Base-by-base conservation (phyloP, 768 basidiomycete genomes). In the Hygrocybe coccinea region DNA sequence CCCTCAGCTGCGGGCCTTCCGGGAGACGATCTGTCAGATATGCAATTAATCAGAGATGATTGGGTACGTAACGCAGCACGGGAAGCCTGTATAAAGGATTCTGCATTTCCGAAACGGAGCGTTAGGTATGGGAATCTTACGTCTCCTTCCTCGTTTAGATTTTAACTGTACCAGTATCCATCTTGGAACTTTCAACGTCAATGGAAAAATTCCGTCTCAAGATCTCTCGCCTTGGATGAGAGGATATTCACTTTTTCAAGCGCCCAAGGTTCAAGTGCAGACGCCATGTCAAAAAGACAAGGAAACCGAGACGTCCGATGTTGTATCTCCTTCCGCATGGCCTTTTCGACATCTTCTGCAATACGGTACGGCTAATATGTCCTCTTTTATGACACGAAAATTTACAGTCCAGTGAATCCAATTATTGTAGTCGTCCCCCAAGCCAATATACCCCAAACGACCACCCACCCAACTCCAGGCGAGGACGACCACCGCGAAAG, bases 121-220 rank as follows among this genome's bases (percentile, higher is more conserved):
- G 5, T 53, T 48, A 7, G n/a, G 34, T 54, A 21, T 36, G 47
- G 8, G 15, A 22, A 25, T 33, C 29, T 21, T 43, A 24, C 12
- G 12, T 21, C 14, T 2, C 29, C 24, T 15, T 15, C 19, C 11
- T 33, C 11, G 14, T 17, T 15, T 44, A 12, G 1, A 46, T 22
- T 11, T 12, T 9, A 10, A 19, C 45, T 53, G 25, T 12, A 39
- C 19, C 58, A 88, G 87, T 33, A 64, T 91, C 48, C 84, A 87
- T 5, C 56, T 87, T 15, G 89, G 90, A 19, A 89, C 87, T 0
- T 93, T 92, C 74, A 93, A 93, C 61, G 89, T 92, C 45, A 90
- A 91, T 61, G 89, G 88, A 1, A 84, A 83, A 62, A 60, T 79
- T 36, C 87, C 91, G 1, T 82, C 85, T 2, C 85, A 87, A 59